These are phyloP conservation scores for Olyra latifolia DNA, from an alignment of 176 grass and related monocot genomes.

Conservation along the genomic window DNA sequence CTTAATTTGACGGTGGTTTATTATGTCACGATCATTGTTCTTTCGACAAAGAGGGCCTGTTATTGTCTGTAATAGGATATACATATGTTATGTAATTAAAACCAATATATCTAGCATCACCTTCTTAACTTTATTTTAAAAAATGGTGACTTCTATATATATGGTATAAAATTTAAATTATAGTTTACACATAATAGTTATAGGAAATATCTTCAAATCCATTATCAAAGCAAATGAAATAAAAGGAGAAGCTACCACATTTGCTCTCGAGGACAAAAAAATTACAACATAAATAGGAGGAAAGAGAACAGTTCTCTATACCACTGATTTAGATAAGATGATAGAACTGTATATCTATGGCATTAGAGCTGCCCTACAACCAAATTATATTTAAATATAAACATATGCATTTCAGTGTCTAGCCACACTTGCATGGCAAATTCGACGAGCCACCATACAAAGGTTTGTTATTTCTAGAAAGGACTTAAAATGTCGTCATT, in stretches of 20 bases:
- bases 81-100: neutral
- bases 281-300: too few species aligned
- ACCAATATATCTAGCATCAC: neutral
- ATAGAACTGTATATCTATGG: too few species aligned
- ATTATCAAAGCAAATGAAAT: too few species aligned
- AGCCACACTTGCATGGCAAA: too few species aligned
- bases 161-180: neutral
- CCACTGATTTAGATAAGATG: too few species aligned
- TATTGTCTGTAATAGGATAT: neutral
- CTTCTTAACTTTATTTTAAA: neutral
- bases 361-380: too few species aligned
- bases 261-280: too few species aligned
- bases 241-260: too few species aligned
- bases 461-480: neutral
- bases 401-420: too few species aligned
- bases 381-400: too few species aligned
- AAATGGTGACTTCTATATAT: neutral
- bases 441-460: neutral
- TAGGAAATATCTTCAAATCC: neutral
- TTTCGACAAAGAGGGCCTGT: neutral
- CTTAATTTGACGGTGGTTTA: neutral
- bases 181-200: neutral
- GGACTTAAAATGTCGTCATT: neutral
- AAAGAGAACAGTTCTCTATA: too few species aligned
- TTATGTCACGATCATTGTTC: neutral